Base-by-base conservation (phyloP, 2,329 filamentous ascomycete species). In the Plenodomus lindquistii region DNA sequence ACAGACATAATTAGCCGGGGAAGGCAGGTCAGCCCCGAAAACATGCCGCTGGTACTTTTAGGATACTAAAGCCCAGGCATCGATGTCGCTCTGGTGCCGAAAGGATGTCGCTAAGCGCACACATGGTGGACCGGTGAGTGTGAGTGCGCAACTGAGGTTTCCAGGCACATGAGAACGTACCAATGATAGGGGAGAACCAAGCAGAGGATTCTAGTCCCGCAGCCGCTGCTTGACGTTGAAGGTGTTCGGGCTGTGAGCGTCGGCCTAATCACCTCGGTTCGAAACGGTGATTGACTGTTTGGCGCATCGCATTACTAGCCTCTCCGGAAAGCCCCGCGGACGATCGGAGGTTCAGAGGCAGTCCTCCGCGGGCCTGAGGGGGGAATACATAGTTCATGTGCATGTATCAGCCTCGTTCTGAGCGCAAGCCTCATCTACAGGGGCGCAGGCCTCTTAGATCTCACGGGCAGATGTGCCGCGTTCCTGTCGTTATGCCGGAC, bases 1-100 rank as follows among this genome's bases (percentile, higher is more conserved):
- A 20, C 9, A 4, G 21, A 13, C n/a, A 13, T 37, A 21, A 43
- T 43, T 43, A 34, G 41, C 18, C 41, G 41, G 41, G 41, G 41
- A 43, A 24, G 41, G n/a, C 5, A 29, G 15, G 3, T 1, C 15
- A 19, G 10, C 15, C 24, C 37, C 41, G 31, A 35, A n/a, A 16
- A 15, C 16, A n/a, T 17, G 18, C 18, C 18, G 18, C 35, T 15
- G 18, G 27, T 17, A 16, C 3, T 20, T 42, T 41, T 17, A 17
- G 37, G 22, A 31, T 31, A 31, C 15, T 31, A 31, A 31, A 8
- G 9, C 27, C 9, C 27, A 15, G 11, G 27, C 11, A 31, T 31
- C 27, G 15, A 31, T 31, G 11, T 13, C 27, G 27, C 15, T 15
- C 27, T 31, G 10, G 27, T 31, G 9, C 27, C 27, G 27, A 31